Evolutionary conservation across 2,329 filamentous ascomycete genomes (phyloP).

Genomic region (Fusarium multiceps): DNA sequence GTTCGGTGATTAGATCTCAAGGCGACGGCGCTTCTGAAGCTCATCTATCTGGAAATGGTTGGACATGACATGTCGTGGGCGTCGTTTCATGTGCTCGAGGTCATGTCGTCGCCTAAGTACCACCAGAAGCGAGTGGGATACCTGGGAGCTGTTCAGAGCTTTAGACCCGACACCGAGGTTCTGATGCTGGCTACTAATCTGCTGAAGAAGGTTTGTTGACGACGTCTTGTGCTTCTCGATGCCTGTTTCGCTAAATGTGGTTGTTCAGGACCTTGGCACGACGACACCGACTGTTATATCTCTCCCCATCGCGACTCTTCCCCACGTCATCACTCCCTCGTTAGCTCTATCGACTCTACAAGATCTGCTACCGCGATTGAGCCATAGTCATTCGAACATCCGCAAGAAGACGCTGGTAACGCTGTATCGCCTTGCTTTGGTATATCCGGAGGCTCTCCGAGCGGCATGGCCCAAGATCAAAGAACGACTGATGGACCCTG

Average conservation of each 20-base stretch:
- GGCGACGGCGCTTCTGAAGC: slow-evolving; percentile 92
- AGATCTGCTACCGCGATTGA: slow-evolving; percentile 86
- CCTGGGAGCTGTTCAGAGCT: slow-evolving; percentile 94
- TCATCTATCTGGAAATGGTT: slow-evolving; percentile 99
- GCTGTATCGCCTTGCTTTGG: slow-evolving; percentile 89
- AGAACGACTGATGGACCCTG: slow-evolving; percentile 88
- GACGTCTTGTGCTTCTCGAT: not conserved
- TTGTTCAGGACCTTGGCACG: slow-evolving; percentile 72
- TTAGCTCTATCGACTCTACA: slow-evolving; percentile 89
- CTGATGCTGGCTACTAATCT: slow-evolving; percentile 97
- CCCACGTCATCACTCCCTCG: slow-evolving; percentile 92
- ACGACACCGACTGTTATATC: slow-evolving; percentile 81
- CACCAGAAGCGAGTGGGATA: slow-evolving; percentile 96
- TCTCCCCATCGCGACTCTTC: slow-evolving; percentile 88
- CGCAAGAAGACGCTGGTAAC: slow-evolving; percentile 97
- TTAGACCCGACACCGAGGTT: slow-evolving; percentile 94
- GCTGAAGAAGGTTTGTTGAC: slow-evolving; percentile 80
- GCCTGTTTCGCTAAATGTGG: not conserved
- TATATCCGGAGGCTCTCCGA: slow-evolving; percentile 94
- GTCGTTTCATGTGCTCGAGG: slow-evolving; percentile 96
- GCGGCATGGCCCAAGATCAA: slow-evolving; percentile 98
- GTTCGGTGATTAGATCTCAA: slow-evolving; percentile 77
- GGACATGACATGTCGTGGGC: slow-evolving; percentile 99
- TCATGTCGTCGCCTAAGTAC: slow-evolving; percentile 97
- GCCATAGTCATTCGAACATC: slow-evolving; percentile 85